Evolutionary conservation across 495 filamentous ascomycete species (phyloP).

Genomic region (Penicillium crystallinum): DNA sequence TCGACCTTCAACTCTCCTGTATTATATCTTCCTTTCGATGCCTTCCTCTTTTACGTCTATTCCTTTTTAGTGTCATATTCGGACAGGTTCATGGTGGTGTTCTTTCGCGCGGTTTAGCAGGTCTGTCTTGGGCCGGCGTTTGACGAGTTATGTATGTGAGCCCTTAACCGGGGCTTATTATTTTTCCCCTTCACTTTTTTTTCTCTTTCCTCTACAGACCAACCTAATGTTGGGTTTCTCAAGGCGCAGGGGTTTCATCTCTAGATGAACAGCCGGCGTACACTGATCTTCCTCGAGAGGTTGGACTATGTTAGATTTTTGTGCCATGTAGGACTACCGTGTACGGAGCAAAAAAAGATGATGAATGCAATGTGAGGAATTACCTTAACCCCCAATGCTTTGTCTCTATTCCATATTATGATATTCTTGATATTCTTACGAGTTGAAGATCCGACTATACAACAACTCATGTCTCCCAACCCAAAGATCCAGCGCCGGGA

Average conservation of each 20-base stretch:
- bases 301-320: slow-evolving; percentile 15
- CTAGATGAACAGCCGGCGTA: slow-evolving; percentile 23
- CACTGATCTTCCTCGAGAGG: slow-evolving; percentile 8
- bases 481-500: slow-evolving; percentile 89
- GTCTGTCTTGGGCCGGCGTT: slow-evolving; percentile 39
- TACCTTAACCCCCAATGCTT: background rate
- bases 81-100: slow-evolving; percentile 42
- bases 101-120: slow-evolving; percentile 32
- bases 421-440: slow-evolving; percentile 28
- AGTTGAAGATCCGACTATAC: slow-evolving; percentile 96
- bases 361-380: slow-evolving; percentile 17
- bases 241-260: slow-evolving; percentile 17
- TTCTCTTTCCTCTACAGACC: slow-evolving; percentile 6
- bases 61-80: slow-evolving; percentile 22
- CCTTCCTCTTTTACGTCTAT: slow-evolving; percentile 11
- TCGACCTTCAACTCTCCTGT: slow-evolving; percentile 25
- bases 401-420: background rate
- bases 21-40: slow-evolving; percentile 30
- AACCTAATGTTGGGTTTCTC: background rate
- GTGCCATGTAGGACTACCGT: slow-evolving; percentile 37
- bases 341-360: slow-evolving; percentile 5
- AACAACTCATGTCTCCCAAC: slow-evolving; percentile 89
- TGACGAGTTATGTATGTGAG: slow-evolving; percentile 20
- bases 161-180: slow-evolving; percentile 5
- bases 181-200: slow-evolving; percentile 7